Conservation (phyloP, 176 grass and related monocot genomes). For the Puccinellia tenuiflora region DNA sequence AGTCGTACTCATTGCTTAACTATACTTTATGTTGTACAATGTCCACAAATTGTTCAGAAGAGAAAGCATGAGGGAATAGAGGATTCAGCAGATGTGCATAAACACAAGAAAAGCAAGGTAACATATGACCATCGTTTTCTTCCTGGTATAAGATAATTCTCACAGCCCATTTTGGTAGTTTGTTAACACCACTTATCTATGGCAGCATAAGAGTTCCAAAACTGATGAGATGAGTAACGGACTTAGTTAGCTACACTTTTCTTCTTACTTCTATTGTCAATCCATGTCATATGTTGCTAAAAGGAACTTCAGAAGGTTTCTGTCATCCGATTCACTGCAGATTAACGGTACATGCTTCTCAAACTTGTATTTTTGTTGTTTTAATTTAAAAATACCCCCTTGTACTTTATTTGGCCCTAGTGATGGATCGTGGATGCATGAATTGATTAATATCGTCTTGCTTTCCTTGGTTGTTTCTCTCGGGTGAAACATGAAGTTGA, state of each 20-base stretch:
- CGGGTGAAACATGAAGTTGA: neutral
- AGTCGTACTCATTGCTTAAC: neutral
- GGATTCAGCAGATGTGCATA: constrained; percentile 51
- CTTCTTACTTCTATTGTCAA: constrained; percentile 6
- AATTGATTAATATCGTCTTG: neutral
- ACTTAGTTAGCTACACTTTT: constrained; percentile 31
- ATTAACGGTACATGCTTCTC: constrained; percentile 28
- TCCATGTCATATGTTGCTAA: constrained; percentile 20
- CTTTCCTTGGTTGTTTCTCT: neutral
- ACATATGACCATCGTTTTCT: constrained; percentile 10
- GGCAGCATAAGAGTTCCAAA: constrained; percentile 64
- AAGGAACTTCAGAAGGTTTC: constrained; percentile 18
- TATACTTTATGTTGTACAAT: constrained; percentile 14
- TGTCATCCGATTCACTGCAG: neutral
- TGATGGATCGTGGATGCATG: neutral
- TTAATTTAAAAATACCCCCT: neutral
- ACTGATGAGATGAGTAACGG: constrained; percentile 44
- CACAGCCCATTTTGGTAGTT: neutral
- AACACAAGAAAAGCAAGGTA: constrained; percentile 81
- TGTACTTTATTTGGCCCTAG: neutral
- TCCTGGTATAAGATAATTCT: neutral
- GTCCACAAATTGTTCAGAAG: constrained; percentile 32
- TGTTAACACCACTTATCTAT: constrained; percentile 12
- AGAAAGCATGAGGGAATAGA: constrained; percentile 54
- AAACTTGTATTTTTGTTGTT: neutral